Evolutionary conservation across 1,284 basidiomycete species (phyloP), one percentile per base, ranked within the genome.

Genomic region (Tylopilus sp.): DNA sequence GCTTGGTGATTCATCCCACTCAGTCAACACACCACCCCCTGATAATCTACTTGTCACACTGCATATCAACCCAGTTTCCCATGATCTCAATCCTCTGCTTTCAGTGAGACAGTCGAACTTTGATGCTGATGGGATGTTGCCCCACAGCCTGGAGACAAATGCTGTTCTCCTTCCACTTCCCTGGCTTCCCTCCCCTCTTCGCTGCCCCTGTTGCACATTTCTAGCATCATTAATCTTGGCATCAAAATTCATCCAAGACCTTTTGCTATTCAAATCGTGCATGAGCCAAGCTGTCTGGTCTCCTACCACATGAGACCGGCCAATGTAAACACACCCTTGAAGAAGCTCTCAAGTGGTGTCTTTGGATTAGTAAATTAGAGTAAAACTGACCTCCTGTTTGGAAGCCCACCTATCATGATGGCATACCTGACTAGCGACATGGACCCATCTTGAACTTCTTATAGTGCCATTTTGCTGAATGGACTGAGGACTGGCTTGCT

Each of bases 221-320:
- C 84, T 98, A 12, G 95, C 95, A 0, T 90, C 94, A 0, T 83
- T 98, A 47, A 95, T 98, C 67, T 84, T 95, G 54, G 95, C 96
- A 0, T 92, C 93, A 36, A 98, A 98, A 77, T 97, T 97, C 78
- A 89, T 94, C 64, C 95, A 97, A 81, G 96, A 98, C 75, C 91
- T 93, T 63, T 95, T 29, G 93, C 61, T 98, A 96, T 74, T 95
- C 93, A 19, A 97, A 98, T 77, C 88, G 91, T 26, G 95, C 96
- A 24, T 98, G 96, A 96, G 91, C 94, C 10, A 95, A 95, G 75
- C 83, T 95, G 2, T 93, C 91, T 32, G 92, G 93, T 39, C 84
- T 95, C 6, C 89, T 91, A 1, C 87, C 92, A 13, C 83, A 91
- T 51, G 92, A 95, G 32, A 94, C 29, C 6, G 29, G 29, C 29